Percentiles rank a stretch among this genome's conserved stretches.
phyloP scores from a whole-genome alignment of 805 yeast genomes.

The Starmerella riodocensis region DNA sequence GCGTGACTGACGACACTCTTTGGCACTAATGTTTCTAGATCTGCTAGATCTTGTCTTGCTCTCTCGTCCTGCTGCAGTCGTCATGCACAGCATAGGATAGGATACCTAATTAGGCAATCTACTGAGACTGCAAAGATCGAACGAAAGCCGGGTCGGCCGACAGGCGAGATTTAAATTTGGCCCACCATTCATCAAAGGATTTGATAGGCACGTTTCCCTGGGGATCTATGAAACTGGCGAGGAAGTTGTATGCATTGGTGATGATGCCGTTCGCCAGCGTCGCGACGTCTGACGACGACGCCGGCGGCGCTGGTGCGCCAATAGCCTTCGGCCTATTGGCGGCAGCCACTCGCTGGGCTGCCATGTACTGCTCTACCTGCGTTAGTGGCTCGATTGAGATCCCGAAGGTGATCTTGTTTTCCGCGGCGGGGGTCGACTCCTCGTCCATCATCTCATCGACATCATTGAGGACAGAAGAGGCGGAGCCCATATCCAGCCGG shows the following conservation, averaged over 20 bases:
- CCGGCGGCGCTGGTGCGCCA: conserved; percentile 23
- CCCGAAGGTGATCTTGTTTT: conserved; percentile 43
- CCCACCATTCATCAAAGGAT: conserved; percentile 90
- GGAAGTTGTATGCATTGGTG: conserved; percentile 78
- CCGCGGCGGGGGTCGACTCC: conserved; percentile 32
- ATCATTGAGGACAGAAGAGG: conserved; percentile 26
- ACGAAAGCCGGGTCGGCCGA: conserved; percentile 73
- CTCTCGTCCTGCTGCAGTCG: not conserved
- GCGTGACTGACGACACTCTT: too few relatives aligned
- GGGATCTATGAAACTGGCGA: conserved; percentile 73
- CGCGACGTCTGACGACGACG: conserved; percentile 38
- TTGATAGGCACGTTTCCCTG: conserved; percentile 76
- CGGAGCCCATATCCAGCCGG: conserved; percentile 43
- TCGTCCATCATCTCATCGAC: conserved; percentile 47
- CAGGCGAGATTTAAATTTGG: conserved; percentile 62
- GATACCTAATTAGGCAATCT: not conserved
- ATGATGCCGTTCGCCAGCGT: conserved; percentile 75
- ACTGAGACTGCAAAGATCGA: conserved; percentile 31
- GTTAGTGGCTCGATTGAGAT: conserved; percentile 75
- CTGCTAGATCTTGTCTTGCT: not conserved
- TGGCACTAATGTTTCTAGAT: too few relatives aligned
- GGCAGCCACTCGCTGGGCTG: conserved; percentile 9
- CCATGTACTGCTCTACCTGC: conserved; percentile 49
- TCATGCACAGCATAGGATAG: too few relatives aligned
- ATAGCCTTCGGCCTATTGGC: conserved; percentile 5